Evolutionary conservation across 257 asterid genomes (phyloP).

Genomic region (Fraxinus quadrangulata): DNA sequence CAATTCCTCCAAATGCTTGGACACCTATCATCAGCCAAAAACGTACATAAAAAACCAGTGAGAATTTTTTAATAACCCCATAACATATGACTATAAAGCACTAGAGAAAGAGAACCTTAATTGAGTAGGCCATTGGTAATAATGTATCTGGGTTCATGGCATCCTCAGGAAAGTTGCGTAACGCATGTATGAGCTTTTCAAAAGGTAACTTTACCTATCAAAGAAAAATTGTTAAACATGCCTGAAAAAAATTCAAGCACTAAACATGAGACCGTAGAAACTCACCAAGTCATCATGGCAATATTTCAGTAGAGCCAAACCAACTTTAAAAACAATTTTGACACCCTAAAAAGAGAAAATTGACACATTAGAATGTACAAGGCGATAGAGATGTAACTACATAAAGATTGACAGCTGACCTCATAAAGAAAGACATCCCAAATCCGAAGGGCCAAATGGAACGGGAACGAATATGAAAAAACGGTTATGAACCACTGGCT

Average conservation of each 20-base stretch:
- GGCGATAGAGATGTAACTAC: constrained; percentile 17
- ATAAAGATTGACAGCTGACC: constrained; percentile 50
- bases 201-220: constrained; percentile 87
- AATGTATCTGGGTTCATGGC: constrained; percentile 91
- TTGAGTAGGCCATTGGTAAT: constrained; percentile 86
- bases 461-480: constrained; percentile 92
- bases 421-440: constrained; percentile 98
- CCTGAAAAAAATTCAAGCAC: constrained; percentile 2
- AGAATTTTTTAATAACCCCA: background rate
- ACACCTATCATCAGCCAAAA: constrained; percentile 46
- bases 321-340: constrained; percentile 84
- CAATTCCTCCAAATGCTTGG: constrained; percentile 65
- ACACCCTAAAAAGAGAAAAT: constrained; percentile 61
- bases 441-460: constrained; percentile 92
- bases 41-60: background rate
- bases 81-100: background rate
- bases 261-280: constrained; percentile 21
- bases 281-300: constrained; percentile 93
- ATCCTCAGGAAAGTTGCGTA: constrained; percentile 90
- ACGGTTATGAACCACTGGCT: constrained; percentile 99
- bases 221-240: background rate
- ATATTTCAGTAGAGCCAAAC: constrained; percentile 85
- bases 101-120: constrained; percentile 53
- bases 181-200: constrained; percentile 82
- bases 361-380: constrained; percentile 19